Evolutionary conservation across 116 monocot species (phyloP).

Genomic region (Papilionanthe hybrid): DNA sequence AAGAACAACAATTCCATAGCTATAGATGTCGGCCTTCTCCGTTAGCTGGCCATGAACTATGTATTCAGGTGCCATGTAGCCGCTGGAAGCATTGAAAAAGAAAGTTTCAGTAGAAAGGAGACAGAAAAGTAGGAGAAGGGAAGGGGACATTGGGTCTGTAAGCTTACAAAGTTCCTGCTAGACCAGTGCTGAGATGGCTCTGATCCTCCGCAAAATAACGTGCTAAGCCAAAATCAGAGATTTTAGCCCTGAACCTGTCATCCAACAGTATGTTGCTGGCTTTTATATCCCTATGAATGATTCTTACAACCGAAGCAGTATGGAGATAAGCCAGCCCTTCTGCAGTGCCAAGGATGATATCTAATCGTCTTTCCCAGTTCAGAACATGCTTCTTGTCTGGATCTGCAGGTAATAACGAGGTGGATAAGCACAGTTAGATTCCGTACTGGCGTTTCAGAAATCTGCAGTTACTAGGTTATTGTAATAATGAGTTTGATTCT

Average conservation of each 20-base stretch:
- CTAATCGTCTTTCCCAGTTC: constrained; percentile 46
- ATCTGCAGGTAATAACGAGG: constrained; percentile 11
- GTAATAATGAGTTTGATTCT: not conserved
- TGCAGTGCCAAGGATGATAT: constrained; percentile 47
- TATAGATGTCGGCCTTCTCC: constrained; percentile 58
- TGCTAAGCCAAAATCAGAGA: constrained; percentile 59
- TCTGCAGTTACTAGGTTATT: not conserved
- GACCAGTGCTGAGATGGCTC: constrained; percentile 55
- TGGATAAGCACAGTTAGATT: not conserved
- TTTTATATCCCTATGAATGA: constrained; percentile 60
- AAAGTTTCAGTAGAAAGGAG: not conserved
- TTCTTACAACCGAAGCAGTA: constrained; percentile 30
- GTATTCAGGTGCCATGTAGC: constrained; percentile 67
- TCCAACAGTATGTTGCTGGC: constrained; percentile 56
- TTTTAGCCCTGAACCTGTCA: constrained; percentile 44
- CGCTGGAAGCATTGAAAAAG: constrained; percentile 19
- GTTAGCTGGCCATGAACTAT: constrained; percentile 60
- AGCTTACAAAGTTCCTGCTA: constrained; percentile 62
- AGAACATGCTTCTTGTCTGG: constrained; percentile 33
- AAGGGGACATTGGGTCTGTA: not conserved
- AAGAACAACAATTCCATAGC: constrained; percentile 44
- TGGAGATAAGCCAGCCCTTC: constrained; percentile 59
- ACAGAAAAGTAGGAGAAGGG: not conserved
- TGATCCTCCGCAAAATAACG: constrained; percentile 48
- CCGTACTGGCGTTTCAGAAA: not conserved